Base-by-base conservation (phyloP, 2,329 filamentous ascomycete species). In the Exophiala oligosperma region DNA sequence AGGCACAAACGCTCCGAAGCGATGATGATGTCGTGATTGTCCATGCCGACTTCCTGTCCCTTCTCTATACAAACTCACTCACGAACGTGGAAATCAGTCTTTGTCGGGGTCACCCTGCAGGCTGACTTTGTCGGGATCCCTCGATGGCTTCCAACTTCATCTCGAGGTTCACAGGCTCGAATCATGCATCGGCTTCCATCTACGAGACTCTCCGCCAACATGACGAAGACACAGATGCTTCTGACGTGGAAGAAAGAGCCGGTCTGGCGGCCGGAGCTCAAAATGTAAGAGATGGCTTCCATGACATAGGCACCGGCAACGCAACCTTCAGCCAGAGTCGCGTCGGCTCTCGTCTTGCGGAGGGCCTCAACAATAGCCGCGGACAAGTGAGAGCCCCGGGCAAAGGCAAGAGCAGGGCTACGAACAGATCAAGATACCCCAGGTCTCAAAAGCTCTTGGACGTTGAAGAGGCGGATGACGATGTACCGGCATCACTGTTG, bases 401-500 rank as follows among this genome's bases (percentile, higher is more conserved):
- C 14, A 57, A 58, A 40, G 57, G 57, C 49, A 64, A 64, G 52
- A 54, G 58, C 52, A 64, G 52, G 47, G 32, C 17, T 12, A 29
- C 49, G 17, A 54, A 44, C 35, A 52, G 55, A 21, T 44, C 59
- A 14, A 57, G 54, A 43, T 63, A 58, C 43, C 40, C 51, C 26
- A 55, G 49, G 32, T 8, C 49, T 17, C 52, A 58, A 49, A 63
- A 54, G 24, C 59, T 68, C 2, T 66, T 73, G 48, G 72, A 76
- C 47, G 65, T 72, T n/a, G 75, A 79, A 43, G 81, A 84, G 49
- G 78, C 81, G 37, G 83, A 86, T 65, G 83, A 85, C 51, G 84
- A 87, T 65, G 85, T 88, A 2, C 85, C 85, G 2, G 80, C 80
- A 54, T 88, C 85, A 7, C 73, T 88, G 38, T 73, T 88, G 29